Evolutionary conservation across 345 rosid species (phyloP), one percentile per base, ranked within the genome.

Genomic region (Sonneratia caseolaris): DNA sequence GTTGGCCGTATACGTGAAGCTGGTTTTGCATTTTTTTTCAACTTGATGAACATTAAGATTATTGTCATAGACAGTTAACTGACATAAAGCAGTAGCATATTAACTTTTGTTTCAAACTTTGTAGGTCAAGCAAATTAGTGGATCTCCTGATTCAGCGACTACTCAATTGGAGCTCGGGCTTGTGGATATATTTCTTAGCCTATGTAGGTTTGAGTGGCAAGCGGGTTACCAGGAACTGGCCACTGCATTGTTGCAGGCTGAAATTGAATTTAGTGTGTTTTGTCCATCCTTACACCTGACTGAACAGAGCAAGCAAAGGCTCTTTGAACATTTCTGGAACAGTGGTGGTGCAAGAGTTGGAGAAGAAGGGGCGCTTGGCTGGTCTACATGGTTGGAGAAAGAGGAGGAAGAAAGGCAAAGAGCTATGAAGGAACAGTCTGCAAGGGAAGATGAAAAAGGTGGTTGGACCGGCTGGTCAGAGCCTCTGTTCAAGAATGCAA

Each of bases 381-480:
- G 99, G 99, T 84, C 90, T 8, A 36, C 73, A 36, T 95, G 99
- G 99, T 77, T 95, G 80, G 97, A 87, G 79, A 95, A 90, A 78
- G 99, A 95, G 85, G 99, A 95, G 76, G 93, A 92, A 78, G 83
- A 83, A 66, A 87, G 99, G 82, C 93, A 89, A 78, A 83, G 81
- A 75, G 78, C 76, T 61, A 73, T 86, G 71, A 86, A 79, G 79
- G 94, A 90, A 80, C 91, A 94, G 81, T 57, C 73, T 70, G 73
- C 77, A 37, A 85, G 75, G 68, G 84, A 84, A 43, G 80, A 81
- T 64, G 93, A 89, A 15, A 79, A 74, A 78, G 99, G 99, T 76
- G 96, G 99, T 79, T 92, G 99, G 99, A 92, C 95, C 66, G 97
- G 97, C 70, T 95, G 99, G 99, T 92, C 87, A 62, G 90, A 88